Base-by-base conservation (phyloP, 2,329 filamentous ascomycete genomes). In the Apiospora hydei region DNA sequence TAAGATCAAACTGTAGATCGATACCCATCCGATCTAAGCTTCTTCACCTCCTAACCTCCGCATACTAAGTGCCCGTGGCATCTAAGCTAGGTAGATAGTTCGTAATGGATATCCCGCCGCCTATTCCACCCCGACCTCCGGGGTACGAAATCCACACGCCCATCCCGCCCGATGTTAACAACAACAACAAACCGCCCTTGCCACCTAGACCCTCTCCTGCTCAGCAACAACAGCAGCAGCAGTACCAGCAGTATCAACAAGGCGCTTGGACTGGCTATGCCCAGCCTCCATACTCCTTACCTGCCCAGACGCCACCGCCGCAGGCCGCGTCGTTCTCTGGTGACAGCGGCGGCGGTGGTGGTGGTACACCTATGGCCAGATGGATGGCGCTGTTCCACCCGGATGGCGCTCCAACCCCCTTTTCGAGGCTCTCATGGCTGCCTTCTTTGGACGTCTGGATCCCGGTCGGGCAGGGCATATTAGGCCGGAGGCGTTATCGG, bases 111-210 rank as follows among this genome's bases (percentile, higher is more conserved):
- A 49, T 71, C 30, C 72, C 73, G 61, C 74, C 76, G n/a, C 75
- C 74, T 14, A 75, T 77, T 34, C 74, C 74, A 14, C 75, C 72
- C 8, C 73, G 75, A 10, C 75, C 73, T 69, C 69, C 73, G 16
- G 76, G 75, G 26, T 76, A 76, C 43, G 76, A 77, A 69, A 61
- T 73, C 61, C 66, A 70, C 46, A 26, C n/a, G 8, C 43, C 61
- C 46, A 24, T 18, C 6, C 21, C 61, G 49, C 14, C 64, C 34
- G 34, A 38, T 6, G 34, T 38, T 4, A 38, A 6, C 5, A 38
- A 8, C 43, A 43, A 34, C 41, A 21, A 6, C 41, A 61, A 61
- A 14, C 53, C 53, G 21, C 18, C 30, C 18, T 38, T 61, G 53
- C 53, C 53, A 61, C 53, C 53, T 18, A 61, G 53, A 61, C 53